Base-by-base conservation (phyloP, 2,329 filamentous ascomycete genomes). In the Corniculantispora saksenae region DNA sequence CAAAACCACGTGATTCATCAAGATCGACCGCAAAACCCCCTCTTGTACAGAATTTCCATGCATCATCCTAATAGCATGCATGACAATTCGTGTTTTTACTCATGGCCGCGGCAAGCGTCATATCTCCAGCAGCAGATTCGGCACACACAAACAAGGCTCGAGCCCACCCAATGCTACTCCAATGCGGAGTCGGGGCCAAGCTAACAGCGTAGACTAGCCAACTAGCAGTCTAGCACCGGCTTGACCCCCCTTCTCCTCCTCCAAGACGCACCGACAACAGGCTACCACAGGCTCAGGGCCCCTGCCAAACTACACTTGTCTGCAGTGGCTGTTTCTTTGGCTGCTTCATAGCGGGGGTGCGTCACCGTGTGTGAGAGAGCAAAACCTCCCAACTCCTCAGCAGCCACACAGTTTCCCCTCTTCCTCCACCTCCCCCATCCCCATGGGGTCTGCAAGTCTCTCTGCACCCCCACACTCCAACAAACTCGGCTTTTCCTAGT, bases 161-260 rank as follows among this genome's bases (percentile, higher is more conserved):
- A n/a, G 32, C 57, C 35, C 27, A 48, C 25, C 56, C 25, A 32
- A 25, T 40, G 35, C 69, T 76, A 76, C 76, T 77, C 73, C 75
- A 77, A 77, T 79, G 77, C 77, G 77, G 77, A 78, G 77, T 73
- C 70, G 43, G 56, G 32, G 40, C 56, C 40, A 72, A 25, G 45
- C 66, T 65, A 67, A 65, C 67, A 64, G 67, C 32, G 27, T 12
- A 32, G 40, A 58, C 12, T 23, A 35, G 3, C 4, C 32, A 25
- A 17, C 54, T 3, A 38, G 38, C 17, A 40, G 19, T 10, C 54
- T 3, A 38, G 38, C 17, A 40, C 38, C 5, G 32, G 35, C 21
- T 55, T 27, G 27, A 40, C 53, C n/a, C 10, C n/a, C 27, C 17
- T 8, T 19, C 19, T 27, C 54, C 17, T 38, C 19, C 43, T 47